Conservation (phyloP, 495 filamentous ascomycete genomes). For the Aspergillus leporis region DNA sequence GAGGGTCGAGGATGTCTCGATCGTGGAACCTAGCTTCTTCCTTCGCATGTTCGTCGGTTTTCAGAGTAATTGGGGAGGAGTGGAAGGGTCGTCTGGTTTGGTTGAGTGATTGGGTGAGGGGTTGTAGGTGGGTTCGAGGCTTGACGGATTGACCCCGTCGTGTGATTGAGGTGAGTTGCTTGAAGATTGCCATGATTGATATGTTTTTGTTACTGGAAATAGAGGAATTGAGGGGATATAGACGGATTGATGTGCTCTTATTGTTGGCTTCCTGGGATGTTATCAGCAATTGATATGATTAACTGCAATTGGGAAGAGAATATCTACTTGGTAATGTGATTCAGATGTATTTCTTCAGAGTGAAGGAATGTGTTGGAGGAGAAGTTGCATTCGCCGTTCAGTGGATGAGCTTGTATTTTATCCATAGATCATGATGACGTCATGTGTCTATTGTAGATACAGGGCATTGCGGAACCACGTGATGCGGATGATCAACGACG, state of each 20-base stretch:
- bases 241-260: neutral
- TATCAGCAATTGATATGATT: neutral
- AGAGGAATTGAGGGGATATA: neutral
- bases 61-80: slow-evolving; percentile 1
- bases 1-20: slow-evolving; percentile 54
- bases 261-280: neutral
- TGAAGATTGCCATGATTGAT: slow-evolving; percentile 24
- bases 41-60: slow-evolving; percentile 21
- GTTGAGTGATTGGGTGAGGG: neutral
- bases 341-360: neutral
- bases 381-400: neutral
- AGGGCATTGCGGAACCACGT: slow-evolving; percentile 9
- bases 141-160: slow-evolving; percentile 14
- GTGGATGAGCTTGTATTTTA: slow-evolving; percentile 1
- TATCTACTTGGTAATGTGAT: neutral
- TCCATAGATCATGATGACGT: slow-evolving; percentile 38
- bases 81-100: slow-evolving; percentile 8
- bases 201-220: neutral
- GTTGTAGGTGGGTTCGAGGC: neutral
- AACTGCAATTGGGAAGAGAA: neutral
- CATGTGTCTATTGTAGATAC: slow-evolving; percentile 16
- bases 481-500: neutral
- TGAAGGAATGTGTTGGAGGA: neutral
- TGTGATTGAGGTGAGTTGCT: slow-evolving; percentile 25
- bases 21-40: slow-evolving; percentile 47